Conservation (phyloP, 352 stramenopile genomes). For the Pythium sukuiense region DNA sequence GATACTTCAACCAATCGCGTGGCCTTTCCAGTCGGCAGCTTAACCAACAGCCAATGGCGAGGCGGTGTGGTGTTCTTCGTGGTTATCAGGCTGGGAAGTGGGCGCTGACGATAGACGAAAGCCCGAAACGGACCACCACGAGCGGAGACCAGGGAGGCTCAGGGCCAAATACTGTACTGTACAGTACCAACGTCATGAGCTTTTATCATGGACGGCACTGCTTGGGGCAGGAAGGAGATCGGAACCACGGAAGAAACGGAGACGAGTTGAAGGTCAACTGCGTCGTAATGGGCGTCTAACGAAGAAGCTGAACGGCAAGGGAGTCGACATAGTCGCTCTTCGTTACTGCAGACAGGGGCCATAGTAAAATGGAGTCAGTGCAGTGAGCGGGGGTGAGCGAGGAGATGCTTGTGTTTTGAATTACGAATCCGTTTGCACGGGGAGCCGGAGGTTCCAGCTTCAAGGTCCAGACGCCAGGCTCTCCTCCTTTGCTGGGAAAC, state of each 20-base stretch:
- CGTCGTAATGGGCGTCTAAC: background rate
- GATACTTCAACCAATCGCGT: constrained; percentile 9
- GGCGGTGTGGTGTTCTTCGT: background rate
- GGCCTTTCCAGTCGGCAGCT: background rate
- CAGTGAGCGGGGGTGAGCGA: background rate
- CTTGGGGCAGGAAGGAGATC: background rate
- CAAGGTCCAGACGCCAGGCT: background rate
- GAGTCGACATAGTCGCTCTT: background rate
- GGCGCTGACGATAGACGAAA: constrained; percentile 1
- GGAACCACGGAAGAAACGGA: background rate
- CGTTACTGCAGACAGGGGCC: background rate
- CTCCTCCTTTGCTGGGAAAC: background rate
- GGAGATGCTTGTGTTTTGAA: background rate
- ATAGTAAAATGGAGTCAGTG: constrained; percentile 3
- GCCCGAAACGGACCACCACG: constrained; percentile 5
- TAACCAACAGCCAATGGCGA: constrained; percentile 23
- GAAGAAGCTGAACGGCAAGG: background rate
- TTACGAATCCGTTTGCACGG: background rate
- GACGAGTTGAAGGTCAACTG: background rate
- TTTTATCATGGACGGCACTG: background rate
- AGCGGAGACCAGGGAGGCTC: background rate
- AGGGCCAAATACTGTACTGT: too few species aligned
- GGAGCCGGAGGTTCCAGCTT: background rate
- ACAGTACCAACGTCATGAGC: background rate
- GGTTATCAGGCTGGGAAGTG: constrained; percentile 20